These are phyloP conservation scores for Umbilicus rupestris DNA, from an alignment of 164 flowering plant species.

Conservation along the genomic window DNA sequence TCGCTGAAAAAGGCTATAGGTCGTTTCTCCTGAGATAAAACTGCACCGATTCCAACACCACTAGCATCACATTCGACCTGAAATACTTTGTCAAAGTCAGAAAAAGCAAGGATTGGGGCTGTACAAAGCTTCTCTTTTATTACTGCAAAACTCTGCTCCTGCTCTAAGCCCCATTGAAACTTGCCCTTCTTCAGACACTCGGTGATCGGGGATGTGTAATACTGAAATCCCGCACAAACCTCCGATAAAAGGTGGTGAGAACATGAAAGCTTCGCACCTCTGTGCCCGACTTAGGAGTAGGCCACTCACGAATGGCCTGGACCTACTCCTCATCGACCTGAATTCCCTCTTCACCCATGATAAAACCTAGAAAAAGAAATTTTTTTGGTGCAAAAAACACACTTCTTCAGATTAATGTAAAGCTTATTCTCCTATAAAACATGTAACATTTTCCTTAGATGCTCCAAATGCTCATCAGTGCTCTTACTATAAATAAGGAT, in stretches of 20 bases:
- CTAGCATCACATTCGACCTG: too few relatives aligned
- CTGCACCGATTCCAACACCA: too few relatives aligned
- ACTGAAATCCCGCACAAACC: too few relatives aligned
- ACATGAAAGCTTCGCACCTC: background rate
- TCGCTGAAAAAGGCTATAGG: too few relatives aligned
- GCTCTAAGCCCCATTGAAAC: background rate
- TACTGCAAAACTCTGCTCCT: background rate
- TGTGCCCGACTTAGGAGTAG: background rate
- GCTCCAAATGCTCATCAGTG: background rate
- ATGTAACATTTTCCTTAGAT: background rate
- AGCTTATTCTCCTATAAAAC: background rate
- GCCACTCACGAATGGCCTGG: background rate
- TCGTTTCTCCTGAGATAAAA: too few relatives aligned
- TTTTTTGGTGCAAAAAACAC: background rate
- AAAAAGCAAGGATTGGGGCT: background rate
- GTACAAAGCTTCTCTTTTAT: background rate
- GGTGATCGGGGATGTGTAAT: too few relatives aligned
- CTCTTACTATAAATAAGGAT: background rate
- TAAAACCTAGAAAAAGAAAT: background rate
- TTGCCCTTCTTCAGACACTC: slow-evolving; percentile 4
- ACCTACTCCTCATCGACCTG: background rate
- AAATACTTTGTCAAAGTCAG: too few relatives aligned
- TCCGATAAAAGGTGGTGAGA: background rate
- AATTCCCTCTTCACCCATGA: background rate
- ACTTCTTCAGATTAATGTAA: background rate